Evolutionary conservation across 2,329 filamentous ascomycete species (phyloP), one percentile per base, ranked within the genome.

Genomic region (Penicillium psychrosexuale): DNA sequence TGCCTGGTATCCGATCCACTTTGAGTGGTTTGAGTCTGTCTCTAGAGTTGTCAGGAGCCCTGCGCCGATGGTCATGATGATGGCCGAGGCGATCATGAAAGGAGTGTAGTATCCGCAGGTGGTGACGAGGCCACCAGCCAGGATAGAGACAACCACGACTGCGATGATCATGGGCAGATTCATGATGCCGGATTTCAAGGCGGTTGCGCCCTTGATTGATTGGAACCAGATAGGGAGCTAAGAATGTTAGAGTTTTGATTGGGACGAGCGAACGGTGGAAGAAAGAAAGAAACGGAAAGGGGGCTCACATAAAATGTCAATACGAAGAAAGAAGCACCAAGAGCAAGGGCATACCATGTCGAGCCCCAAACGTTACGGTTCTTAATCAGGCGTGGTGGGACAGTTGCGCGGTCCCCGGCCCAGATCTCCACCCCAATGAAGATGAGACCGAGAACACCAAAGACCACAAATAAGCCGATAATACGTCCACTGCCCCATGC

Each of bases 391-490:
- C 74, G 69, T 0, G 75, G 76, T 7, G 77, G 78, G 3, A 82
- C 70, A 5, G 78, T 69, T 2, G 78, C 78, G 3, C 66, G 66
- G 5, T 79, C 76, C 30, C 70, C 64, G 36, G 69, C 69, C 63
- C 69, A 72, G 49, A 58, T 56, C 56, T 79, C 72, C 53, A 76
- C 60, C 0, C 52, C 56, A 22, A 71, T 50, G 52, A 79, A 77
- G 3, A 74, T 71, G 5, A 77, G 72, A 1, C 75, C 73, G 9
- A 82, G 69, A 7, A 82, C 73, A n/a, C 76, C 75, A 55, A 80
- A 80, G 3, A 83, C 70, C 1, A 80, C 72, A 27, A 83, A 76
- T 11, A 82, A 69, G 0, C 74, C 74, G 46, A 82, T 77, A 50
- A 82, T 73, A 12, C 72, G 74, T 22, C 67, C 69, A 58, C 72